A percentile compares a stretch with the other conserved stretches of the same genome.
phyloP scores from a whole-genome alignment of 1,284 basidiomycete species.

The Grifola frondosa region DNA sequence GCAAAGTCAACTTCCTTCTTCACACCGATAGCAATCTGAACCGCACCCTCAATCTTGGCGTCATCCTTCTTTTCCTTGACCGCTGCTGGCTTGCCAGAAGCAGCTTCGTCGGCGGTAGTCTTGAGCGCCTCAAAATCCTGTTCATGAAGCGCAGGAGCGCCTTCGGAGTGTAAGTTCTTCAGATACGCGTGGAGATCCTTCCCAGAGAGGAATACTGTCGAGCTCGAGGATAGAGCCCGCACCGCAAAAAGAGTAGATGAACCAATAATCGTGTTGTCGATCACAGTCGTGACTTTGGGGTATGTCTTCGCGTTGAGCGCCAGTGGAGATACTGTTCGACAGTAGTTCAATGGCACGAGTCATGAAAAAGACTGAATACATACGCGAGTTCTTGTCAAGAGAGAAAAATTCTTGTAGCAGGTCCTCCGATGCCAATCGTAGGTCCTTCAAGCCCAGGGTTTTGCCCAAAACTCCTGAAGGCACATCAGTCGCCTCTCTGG shows the following conservation, averaged over 20 bases:
- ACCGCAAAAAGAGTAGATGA: constrained; percentile 69
- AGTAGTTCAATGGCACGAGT: constrained; percentile 9
- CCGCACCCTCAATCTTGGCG: constrained; percentile 81
- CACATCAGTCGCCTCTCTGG: constrained; percentile 81
- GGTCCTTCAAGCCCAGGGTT: constrained; percentile 86
- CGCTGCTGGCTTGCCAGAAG: constrained; percentile 40
- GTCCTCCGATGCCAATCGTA: constrained; percentile 87
- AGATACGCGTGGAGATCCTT: constrained; percentile 75
- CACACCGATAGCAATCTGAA: constrained; percentile 90
- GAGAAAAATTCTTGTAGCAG: constrained; percentile 84
- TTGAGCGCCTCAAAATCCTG: constrained; percentile 74
- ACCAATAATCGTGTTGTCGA: constrained; percentile 75
- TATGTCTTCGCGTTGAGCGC: constrained; percentile 71
- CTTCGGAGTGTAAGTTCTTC: constrained; percentile 63
- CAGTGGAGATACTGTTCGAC: constrained; percentile 69
- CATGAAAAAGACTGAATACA: constrained; percentile 32
- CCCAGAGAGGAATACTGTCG: constrained; percentile 77
- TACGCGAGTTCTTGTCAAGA: constrained; percentile 85
- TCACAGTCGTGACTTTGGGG: constrained; percentile 72
- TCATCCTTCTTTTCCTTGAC: constrained; percentile 66
- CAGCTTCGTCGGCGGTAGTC: constrained; percentile 40
- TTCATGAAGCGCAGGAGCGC: constrained; percentile 57
- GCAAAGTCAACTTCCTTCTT: constrained; percentile 96
- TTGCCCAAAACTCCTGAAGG: constrained; percentile 75
- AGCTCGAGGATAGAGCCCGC: constrained; percentile 69